Evolutionary conservation across 768 basidiomycete species (phyloP).

Genomic region (Cystobasidium onofrii): DNA sequence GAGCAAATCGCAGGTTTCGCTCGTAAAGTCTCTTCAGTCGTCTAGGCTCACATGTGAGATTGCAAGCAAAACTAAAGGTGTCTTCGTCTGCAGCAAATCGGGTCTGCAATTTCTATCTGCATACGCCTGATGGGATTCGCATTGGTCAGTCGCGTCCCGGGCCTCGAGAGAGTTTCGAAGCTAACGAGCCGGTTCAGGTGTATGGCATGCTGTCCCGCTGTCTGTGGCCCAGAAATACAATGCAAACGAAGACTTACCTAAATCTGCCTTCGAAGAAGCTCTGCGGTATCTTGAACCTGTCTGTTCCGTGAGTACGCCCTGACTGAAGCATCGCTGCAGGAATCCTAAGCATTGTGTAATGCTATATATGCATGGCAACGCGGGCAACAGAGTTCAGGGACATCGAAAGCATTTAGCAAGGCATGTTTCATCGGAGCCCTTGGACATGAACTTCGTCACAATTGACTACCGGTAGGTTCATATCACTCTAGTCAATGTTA

Average conservation of each 20-base stretch:
- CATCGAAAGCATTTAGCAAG: slow-evolving; percentile 56
- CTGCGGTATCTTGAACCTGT: neutral
- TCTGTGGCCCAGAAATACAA: neutral
- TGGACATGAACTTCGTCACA: slow-evolving; percentile 66
- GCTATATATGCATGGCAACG: slow-evolving; percentile 86
- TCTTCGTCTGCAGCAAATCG: neutral
- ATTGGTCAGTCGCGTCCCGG: neutral
- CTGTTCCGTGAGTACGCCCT: too few relatives aligned
- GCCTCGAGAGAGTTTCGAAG: neutral
- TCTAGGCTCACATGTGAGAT: neutral
- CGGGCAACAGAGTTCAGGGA: slow-evolving; percentile 62
- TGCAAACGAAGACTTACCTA: neutral
- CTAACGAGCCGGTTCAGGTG: neutral
- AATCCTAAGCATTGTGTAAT: neutral
- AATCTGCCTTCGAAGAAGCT: slow-evolving; percentile 1
- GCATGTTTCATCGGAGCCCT: slow-evolving; percentile 44
- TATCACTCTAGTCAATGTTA: too few relatives aligned
- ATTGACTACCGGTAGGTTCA: slow-evolving; percentile 66
- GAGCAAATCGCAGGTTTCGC: neutral
- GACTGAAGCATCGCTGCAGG: neutral
- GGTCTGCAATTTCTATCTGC: slow-evolving; percentile 11
- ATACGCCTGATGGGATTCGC: neutral
- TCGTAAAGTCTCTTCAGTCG: neutral
- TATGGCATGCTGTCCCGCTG: slow-evolving; percentile 3
- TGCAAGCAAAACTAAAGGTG: neutral